These are phyloP conservation scores for Scheffersomyces insectosa DNA, from an alignment of 1,139 yeast genomes.

Conservation along the genomic window DNA sequence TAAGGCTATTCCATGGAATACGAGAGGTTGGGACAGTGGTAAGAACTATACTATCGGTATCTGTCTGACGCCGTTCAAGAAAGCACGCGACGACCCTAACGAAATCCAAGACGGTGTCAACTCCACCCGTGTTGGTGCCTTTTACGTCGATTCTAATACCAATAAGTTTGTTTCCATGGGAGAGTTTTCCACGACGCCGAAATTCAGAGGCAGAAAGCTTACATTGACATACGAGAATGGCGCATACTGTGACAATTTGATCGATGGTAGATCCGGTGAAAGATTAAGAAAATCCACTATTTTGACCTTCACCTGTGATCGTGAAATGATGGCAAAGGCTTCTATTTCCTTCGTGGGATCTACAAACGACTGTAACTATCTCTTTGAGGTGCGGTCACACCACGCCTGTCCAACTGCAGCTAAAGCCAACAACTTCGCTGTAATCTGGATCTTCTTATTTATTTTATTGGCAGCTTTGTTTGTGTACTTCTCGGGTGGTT, in stretches of 20 bases:
- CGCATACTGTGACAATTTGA: slow-evolving; percentile 54
- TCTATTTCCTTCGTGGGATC: slow-evolving; percentile 70
- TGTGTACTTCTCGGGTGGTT: slow-evolving; percentile 58
- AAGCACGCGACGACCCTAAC: slow-evolving; percentile 25
- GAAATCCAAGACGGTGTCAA: slow-evolving; percentile 40
- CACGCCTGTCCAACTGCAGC: slow-evolving; percentile 88
- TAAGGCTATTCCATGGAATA: slow-evolving; percentile 57
- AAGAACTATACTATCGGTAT: slow-evolving; percentile 78
- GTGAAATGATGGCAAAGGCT: slow-evolving; percentile 69
- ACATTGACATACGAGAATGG: slow-evolving; percentile 74
- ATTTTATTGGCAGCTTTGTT: slow-evolving; percentile 54
- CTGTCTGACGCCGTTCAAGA: slow-evolving; percentile 65
- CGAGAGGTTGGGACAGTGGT: slow-evolving; percentile 71
- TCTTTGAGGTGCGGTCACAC: slow-evolving; percentile 82
- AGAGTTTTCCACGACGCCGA: slow-evolving; percentile 56
- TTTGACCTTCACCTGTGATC: slow-evolving; percentile 76
- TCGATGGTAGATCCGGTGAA: slow-evolving; percentile 37
- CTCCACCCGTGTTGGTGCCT: slow-evolving; percentile 63
- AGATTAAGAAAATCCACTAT: slow-evolving; percentile 61
- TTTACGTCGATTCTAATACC: slow-evolving; percentile 54
- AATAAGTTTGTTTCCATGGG: slow-evolving; percentile 66
- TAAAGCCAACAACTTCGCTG: slow-evolving; percentile 54
- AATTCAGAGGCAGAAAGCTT: slow-evolving; percentile 69
- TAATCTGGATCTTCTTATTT: slow-evolving; percentile 58
- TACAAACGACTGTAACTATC: slow-evolving; percentile 73